Evolutionary conservation across 2,329 filamentous ascomycete species (phyloP), one percentile per base, ranked within the genome.

Genomic region (Colletotrichum filicis): DNA sequence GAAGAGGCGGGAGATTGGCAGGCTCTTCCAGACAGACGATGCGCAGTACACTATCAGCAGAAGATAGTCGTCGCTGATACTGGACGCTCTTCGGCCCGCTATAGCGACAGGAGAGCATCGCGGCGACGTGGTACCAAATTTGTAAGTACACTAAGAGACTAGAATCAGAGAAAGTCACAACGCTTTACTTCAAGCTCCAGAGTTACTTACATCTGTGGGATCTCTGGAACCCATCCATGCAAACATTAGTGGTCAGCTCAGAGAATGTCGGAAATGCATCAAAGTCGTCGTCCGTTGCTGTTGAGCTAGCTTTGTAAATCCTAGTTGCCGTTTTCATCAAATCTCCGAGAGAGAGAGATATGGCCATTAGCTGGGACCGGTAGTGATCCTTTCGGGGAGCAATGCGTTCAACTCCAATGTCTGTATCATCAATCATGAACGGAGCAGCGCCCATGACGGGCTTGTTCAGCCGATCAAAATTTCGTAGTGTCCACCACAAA

Each of bases 381-480:
- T 77, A 77, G 22, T 28, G 55, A 8, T 61, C 56, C 4, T 49
- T 12, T 1, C 37, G 52, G 1, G 61, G 30, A 5, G 12, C 16
- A 22, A 71, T 74, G 16, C 72, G 72, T 1, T 68, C 56, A 5
- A 77, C 61, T 1, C 66, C 74, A 2, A 76, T 70, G 52, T 76
- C 75, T n/a, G 75, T 69, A 32, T 77, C 76, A 53, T 77, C 76
- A 14, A 77, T 73, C 52, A 77, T 74, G 61, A 77, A 77, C 16
- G 76, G 76, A 2, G 68, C 69, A 2, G 76, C 76, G 5, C 63
- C 76, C 75, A 76, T 77, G 58, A 76, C 65, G 3, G 76, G 76
- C 58, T 77, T 77, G 57, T 77, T 77, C 16, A 77, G 66, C 14
- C 76, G 65, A 61, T 77, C 76, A 28, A 77, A 68, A 42, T 74